Evolutionary conservation across 2,329 filamentous ascomycete species (phyloP), one percentile per base, ranked within the genome.

Genomic region (Exophiala bonariae): DNA sequence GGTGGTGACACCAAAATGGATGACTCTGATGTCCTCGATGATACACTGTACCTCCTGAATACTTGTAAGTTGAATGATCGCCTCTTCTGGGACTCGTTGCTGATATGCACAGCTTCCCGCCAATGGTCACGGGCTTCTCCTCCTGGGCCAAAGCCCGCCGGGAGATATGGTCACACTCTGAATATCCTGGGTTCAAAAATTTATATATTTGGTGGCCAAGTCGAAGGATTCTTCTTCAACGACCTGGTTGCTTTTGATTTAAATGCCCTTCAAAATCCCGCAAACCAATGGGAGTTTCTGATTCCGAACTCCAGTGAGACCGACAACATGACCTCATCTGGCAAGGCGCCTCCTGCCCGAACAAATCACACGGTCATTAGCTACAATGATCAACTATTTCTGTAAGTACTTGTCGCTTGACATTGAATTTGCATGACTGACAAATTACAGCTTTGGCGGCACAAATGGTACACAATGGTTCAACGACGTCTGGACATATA

Each of bases 401-500:
- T 99, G 85, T 92, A 79, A 77, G 86, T 79, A 33, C 28, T 28
- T 38, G 26, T 17, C 9, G 19, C 7, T 22, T 32, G 26, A 11
- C 16, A 14, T 17, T 36, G 16, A 9, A 33, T 22, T 49, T 49
- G 49, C 58, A 36, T 49, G 38, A 47, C 38, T 43, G 14, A 48
- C 45, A 20, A 13, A n/a, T 11, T 17, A 9, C 58, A 93, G 87
- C n/a, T 99, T 99, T 65, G 93, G 93, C 59, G 93, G 93, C 54
- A 99, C 93, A 2, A 96, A 99, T 64, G 93, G 93, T 32, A 82
- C 91, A 46, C 84, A 88, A 61, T 99, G 93, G 95, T 99, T 97
- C 73, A 99, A 97, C 66, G 93, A 99, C 65, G 93, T 99, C 38
- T 99, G 93, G 93, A 89, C 85, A 42, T 99, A 93, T 66, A 92